A percentile compares a stretch with the other conserved stretches of the same genome.
Conservation (phyloP, 129 eudicot genomes). For the Saussurea involucrata region DNA sequence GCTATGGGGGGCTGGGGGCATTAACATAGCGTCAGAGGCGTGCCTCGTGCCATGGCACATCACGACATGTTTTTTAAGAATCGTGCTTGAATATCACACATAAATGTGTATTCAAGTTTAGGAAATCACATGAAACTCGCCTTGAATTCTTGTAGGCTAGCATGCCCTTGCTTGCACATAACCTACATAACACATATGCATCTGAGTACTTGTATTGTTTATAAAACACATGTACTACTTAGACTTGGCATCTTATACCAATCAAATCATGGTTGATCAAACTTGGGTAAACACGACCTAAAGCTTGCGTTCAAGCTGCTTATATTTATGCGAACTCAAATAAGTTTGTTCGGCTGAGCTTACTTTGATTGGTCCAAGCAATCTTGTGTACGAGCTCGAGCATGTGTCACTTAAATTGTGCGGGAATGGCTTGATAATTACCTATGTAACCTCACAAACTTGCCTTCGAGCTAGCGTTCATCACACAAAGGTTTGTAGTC, state of each 20-base stretch:
- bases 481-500: background rate
- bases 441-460: background rate
- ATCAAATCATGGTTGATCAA: background rate
- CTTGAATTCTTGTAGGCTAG: background rate
- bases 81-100: background rate
- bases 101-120: background rate
- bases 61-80: too few species aligned
- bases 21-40: background rate
- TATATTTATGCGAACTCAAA: background rate
- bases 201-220: background rate
- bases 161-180: background rate
- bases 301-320: background rate
- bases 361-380: background rate
- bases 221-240: background rate
- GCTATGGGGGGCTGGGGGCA: background rate
- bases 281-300: background rate
- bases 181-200: background rate
- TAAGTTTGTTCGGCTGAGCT: background rate
- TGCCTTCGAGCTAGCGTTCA: background rate
- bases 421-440: background rate
- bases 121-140: background rate
- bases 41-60: background rate
- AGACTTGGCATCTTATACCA: background rate
- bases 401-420: background rate
- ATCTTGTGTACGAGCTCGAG: background rate